Conservation (phyloP, 306 rosid genomes). For the Sicyos edulis region DNA sequence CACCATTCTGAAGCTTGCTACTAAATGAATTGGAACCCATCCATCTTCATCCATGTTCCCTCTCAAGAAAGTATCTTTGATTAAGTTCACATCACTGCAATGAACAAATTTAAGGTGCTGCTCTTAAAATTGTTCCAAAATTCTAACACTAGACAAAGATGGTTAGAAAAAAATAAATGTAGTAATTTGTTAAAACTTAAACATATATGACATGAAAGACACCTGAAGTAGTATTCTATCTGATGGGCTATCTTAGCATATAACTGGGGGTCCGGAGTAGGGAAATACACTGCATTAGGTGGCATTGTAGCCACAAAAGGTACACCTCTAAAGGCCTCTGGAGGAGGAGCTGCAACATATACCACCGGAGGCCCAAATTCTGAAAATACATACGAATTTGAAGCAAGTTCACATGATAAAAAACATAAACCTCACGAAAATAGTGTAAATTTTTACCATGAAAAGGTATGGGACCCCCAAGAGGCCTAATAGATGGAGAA, state of each 20-base stretch:
- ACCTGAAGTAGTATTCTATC: constrained; percentile 92
- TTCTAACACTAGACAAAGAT: constrained; percentile 3
- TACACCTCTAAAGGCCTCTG: constrained; percentile 41
- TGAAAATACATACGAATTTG: constrained; percentile 30
- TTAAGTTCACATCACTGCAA: constrained; percentile 69
- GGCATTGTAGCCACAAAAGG: constrained; percentile 48
- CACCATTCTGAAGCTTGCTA: constrained; percentile 73
- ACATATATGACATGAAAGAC: constrained; percentile 1
- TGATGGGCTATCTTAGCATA: constrained; percentile 52
- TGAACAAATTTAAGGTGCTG: constrained; percentile 23
- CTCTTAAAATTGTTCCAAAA: constrained; percentile 20
- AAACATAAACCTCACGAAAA: neutral
- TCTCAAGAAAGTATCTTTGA: constrained; percentile 73
- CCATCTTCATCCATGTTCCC: constrained; percentile 82
- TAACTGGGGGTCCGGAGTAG: constrained; percentile 52
- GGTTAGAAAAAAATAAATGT: constrained; percentile 9
- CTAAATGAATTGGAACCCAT: constrained; percentile 64
- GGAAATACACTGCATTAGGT: constrained; percentile 28
- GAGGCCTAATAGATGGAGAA: constrained; percentile 40
- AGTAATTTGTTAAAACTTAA: neutral
- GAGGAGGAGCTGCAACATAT: constrained; percentile 39
- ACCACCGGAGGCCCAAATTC: constrained; percentile 43
- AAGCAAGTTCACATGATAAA: constrained; percentile 17
- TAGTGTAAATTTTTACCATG: constrained; percentile 45
- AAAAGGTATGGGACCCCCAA: constrained; percentile 42